Base-by-base conservation (phyloP, 768 basidiomycete species). In the Leucosporidium yakuticum region DNA sequence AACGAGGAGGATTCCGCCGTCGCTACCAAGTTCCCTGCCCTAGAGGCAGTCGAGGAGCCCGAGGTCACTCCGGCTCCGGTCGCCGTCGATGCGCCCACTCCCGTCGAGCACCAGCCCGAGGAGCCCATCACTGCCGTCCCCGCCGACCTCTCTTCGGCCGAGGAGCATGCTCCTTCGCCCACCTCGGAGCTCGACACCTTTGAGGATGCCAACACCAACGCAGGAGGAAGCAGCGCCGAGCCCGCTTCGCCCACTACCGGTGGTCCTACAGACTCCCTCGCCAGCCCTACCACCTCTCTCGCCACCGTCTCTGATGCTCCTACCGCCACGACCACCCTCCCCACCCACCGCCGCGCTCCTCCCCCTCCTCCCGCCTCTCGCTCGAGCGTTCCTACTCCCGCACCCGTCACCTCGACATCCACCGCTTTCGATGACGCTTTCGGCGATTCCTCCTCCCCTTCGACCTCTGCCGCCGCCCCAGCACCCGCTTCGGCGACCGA, bases 371-470 rank as follows among this genome's bases (percentile, higher is more conserved):
- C 49, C 17, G 31, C 48, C 2, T 53, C 27, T 27, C 32, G 32
- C 20, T 23, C 60, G 31, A 50, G 20, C 31, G 9, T 32, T 6
- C n/a, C 51, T 36, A 29, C 23, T 39, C 5, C 49, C 12, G 21
- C 62, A 7, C n/a, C 62, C 48, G 19, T 23, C 29, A 4, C 55
- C 14, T 20, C 56, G 51, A 34, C 62, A 3, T 49, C 20, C n/a
- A 34, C 21, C 49, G 39, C 27, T 21, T 61, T 76, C 62, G 31
- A 80, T 74, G 73, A 78, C 60, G 62, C 75, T 57, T 69, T 72
- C 20, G 67, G 59, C 48, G 69, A 62, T 27, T 36, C 66, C 19
- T 23, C 63, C 1, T 8, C 57, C 23, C 21, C 49, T 2, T 2
- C 49, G 23, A 20, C 36, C n/a, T 34, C 19, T 4, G 23, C 25